These are phyloP conservation scores for Penicillium bialowiezense DNA, from an alignment of 495 filamentous ascomycete genomes.

Conservation along the genomic window DNA sequence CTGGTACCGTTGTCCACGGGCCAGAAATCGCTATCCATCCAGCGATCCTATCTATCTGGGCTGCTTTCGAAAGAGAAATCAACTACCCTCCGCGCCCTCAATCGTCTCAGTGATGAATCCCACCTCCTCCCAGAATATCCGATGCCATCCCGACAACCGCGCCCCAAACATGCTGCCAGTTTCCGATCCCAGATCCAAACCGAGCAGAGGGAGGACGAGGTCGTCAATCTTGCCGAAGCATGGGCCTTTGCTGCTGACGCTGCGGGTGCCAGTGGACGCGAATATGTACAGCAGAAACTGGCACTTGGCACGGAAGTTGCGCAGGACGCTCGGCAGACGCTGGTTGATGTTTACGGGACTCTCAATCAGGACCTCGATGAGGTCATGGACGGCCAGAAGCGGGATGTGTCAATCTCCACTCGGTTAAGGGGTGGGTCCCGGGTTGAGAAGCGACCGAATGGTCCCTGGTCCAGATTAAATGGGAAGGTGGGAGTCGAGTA, in stretches of 20 bases:
- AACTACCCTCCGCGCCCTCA: slow-evolving; percentile 53
- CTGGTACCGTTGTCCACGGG: slow-evolving; percentile 55
- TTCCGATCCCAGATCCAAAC: slow-evolving; percentile 18
- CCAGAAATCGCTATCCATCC: slow-evolving; percentile 60
- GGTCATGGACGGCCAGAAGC: slow-evolving; percentile 14
- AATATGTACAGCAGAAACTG: slow-evolving; percentile 39
- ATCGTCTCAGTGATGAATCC: slow-evolving; percentile 65
- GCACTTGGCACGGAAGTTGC: slow-evolving; percentile 30
- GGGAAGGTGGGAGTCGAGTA: slow-evolving; percentile 33
- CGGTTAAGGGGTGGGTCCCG: slow-evolving; percentile 21
- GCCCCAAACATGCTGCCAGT: slow-evolving; percentile 39
- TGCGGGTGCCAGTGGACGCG: slow-evolving; percentile 30
- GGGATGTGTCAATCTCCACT: slow-evolving; percentile 21
- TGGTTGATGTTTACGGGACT: slow-evolving; percentile 32
- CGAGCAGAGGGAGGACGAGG: slow-evolving; percentile 27
- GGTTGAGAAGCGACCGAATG: slow-evolving; percentile 25
- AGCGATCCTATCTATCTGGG: slow-evolving; percentile 60
- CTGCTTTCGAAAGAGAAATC: slow-evolving; percentile 58
- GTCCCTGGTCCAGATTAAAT: slow-evolving; percentile 39
- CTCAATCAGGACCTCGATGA: slow-evolving; percentile 38
- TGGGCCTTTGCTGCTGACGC: slow-evolving; percentile 51
- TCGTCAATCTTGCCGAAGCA: slow-evolving; percentile 38
- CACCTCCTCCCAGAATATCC: slow-evolving; percentile 65
- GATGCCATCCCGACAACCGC: slow-evolving; percentile 41
- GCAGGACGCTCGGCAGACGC: slow-evolving; percentile 27